Evolutionary conservation across 345 rosid genomes (phyloP).

Genomic region (Brassica juncea): DNA sequence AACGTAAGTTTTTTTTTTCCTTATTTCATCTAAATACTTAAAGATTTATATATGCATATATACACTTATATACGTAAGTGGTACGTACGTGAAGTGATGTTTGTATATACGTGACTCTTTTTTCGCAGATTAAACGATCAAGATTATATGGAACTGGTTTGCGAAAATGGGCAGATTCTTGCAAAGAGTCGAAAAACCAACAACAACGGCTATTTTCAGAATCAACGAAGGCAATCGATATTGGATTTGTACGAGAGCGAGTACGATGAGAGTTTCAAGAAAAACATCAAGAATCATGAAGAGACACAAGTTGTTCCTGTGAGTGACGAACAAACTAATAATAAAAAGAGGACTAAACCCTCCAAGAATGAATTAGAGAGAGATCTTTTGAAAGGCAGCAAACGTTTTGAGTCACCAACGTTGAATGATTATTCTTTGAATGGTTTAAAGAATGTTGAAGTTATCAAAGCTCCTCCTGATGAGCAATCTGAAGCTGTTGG

Average conservation of each 20-base stretch:
- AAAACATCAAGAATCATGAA: constrained; percentile 6
- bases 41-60: background rate
- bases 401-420: constrained; percentile 12
- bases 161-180: constrained; percentile 39
- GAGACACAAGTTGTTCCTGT: constrained; percentile 46
- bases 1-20: constrained; percentile 22
- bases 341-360: constrained; percentile 6
- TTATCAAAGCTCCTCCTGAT: constrained; percentile 41
- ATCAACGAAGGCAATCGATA: constrained; percentile 28
- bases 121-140: constrained; percentile 47
- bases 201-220: constrained; percentile 10
- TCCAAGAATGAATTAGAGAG: background rate
- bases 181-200: constrained; percentile 26
- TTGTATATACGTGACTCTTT: background rate
- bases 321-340: background rate
- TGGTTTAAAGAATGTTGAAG: constrained; percentile 1
- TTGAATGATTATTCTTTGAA: constrained; percentile 7
- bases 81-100: background rate
- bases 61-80: background rate
- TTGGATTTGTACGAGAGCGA: constrained; percentile 35
- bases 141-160: constrained; percentile 50
- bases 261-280: constrained; percentile 32
- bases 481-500: constrained; percentile 57
- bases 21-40: background rate
- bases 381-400: background rate